Base-by-base conservation (phyloP, 2,329 filamentous ascomycete genomes). In the Xylariales sp. region DNA sequence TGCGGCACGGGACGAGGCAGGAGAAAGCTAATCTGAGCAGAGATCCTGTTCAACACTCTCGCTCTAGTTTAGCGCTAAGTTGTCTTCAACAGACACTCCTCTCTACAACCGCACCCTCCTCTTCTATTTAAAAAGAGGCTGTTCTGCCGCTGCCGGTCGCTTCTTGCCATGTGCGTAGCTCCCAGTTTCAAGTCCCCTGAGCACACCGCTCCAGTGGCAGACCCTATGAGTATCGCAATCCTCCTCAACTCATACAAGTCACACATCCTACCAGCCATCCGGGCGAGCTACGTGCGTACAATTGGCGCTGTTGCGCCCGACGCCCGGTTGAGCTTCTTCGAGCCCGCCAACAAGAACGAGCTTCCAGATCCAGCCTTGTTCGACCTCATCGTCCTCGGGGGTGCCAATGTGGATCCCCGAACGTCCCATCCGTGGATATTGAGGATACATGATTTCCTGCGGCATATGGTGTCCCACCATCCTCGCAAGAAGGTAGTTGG, bases 351-450 rank as follows among this genome's bases (percentile, higher is more conserved):
- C 48, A 48, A 43, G n/a, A 48, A 47, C 30, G 47, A 50, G 36
- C 59, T 62, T 27, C 65, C 66, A 2, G 54, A 67, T 37, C 60
- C 61, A 13, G 46, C 46, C 5, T 45, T 49, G 16, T 69, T 65
- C 45, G 62, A 69, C 44, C 52, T 69, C 30, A 63, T 70, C 38
- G 57, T 68, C 33, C 42, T 69, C 10, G 65, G 62, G 41, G 66
- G 67, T 34, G 57, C 61, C 17, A 68, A 65, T 29, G 61, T 61
- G 30, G 65, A 70, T 45, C 60, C 65, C 8, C 58, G 60, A 38
- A 60, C 57, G 37, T 52, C 44, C 2, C 54, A 62, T 33, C 45
- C 46, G n/a, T 69, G 67, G 65, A 63, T 70, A 14, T 44, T 65
- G 25, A 57, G 61, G 25, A 54, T 69, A 6, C 58, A 68, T 41